Evolutionary conservation across 495 filamentous ascomycete genomes (phyloP), one percentile per base, ranked within the genome.

Genomic region (Rostrohypoxylon terebratum): DNA sequence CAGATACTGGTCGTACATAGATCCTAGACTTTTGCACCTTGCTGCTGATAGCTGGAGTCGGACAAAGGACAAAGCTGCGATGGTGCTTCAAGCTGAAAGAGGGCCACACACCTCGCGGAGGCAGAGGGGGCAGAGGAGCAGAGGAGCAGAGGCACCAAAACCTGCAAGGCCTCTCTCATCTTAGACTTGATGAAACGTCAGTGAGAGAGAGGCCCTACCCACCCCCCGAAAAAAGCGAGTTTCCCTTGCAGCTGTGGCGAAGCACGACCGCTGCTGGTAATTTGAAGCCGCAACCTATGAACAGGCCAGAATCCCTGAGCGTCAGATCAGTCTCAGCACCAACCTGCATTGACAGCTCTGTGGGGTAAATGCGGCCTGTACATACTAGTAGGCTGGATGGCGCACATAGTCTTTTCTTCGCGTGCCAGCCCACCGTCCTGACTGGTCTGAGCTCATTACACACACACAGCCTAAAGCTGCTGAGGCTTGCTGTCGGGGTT

Each of bases 321-420:
- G 63, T 67, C 65, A 71, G 63, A 63, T 65, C 67, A 64, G 60
- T 68, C 59, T 54, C 62, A 71, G 55, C 59, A 65, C 68, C 68
- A 75, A 71, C 68, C 60, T 62, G 72, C 72, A 71, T 75, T 68
- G 68, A 65, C 68, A 75, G 60, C 44, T 74, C 66, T 75, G 72
- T 75, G 72, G 72, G 72, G 72, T 75, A 75, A 50, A 72, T 68
- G 63, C 60, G 72, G 72, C 68, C 67, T 68, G 54, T 50, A n/a
- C n/a, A n/a, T n/a, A n/a, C n/a, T n/a, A n/a, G n/a, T n/a, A 33
- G 44, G 55, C 62, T 40, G 45, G 47, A 47, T 64, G 72, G 58
- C 66, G 71, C 42, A 65, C 66, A 69, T 62, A 51, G 61, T 73
- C 38, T 62, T 62, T 62, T 45, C 48, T 28, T 65, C 36, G 50